Conservation (phyloP, 2,329 filamentous ascomycete genomes). For the Ophiognomonia clavigignenti-juglandacearum region DNA sequence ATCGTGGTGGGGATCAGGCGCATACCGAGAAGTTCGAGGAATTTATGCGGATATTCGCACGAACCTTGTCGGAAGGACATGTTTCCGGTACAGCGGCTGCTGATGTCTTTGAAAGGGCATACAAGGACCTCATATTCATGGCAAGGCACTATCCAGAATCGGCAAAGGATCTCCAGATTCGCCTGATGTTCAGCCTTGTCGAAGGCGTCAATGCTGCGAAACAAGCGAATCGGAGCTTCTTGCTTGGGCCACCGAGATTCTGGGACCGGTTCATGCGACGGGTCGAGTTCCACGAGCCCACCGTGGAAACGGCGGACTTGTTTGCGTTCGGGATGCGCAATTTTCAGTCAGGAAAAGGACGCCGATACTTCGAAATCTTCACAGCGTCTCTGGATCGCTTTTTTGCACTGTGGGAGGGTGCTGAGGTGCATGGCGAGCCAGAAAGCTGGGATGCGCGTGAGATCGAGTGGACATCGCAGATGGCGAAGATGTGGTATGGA, state of each 20-base stretch:
- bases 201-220: not conserved
- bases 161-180: not conserved
- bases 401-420: slow-evolving; percentile 10
- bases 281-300: slow-evolving; percentile 1
- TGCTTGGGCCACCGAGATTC: not conserved
- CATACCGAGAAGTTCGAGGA: not conserved
- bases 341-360: not conserved
- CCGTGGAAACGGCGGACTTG: not conserved
- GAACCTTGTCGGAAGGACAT: slow-evolving; percentile 1
- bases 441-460: not conserved
- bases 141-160: not conserved
- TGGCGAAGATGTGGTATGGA: slow-evolving; percentile 10
- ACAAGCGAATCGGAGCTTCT: not conserved
- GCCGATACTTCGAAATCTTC: slow-evolving; percentile 4
- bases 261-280: slow-evolving; percentile 9
- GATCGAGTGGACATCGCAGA: not conserved
- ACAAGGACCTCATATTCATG: not conserved
- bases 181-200: slow-evolving; percentile 1
- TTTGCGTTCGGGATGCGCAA: slow-evolving; percentile 6
- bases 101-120: slow-evolving; percentile 4
- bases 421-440: slow-evolving; percentile 7
- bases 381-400: slow-evolving; percentile 7
- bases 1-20: not conserved
- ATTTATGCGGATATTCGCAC: not conserved
- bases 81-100: slow-evolving; percentile 4